These are phyloP conservation scores for Solanum aculeatissimum DNA, from an alignment of 305 asterid species.

Conservation along the genomic window DNA sequence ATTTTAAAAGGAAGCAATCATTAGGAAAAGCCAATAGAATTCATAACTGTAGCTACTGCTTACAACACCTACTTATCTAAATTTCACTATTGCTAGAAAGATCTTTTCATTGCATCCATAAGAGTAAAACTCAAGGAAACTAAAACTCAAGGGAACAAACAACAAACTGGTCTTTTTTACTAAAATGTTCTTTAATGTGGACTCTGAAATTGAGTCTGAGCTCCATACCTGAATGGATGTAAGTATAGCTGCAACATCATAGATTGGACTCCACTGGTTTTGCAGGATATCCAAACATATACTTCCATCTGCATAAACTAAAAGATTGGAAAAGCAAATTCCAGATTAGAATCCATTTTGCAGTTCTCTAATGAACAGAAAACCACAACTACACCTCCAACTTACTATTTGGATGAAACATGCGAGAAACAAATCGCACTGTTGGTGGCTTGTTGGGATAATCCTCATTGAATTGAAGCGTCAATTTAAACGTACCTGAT, in stretches of 20 bases:
- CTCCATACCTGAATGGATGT: constrained; percentile 48
- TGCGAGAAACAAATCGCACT: constrained; percentile 61
- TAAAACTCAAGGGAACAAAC: background rate
- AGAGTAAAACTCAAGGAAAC: background rate
- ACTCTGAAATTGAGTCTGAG: background rate
- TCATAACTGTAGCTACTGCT: background rate
- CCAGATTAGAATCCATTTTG: background rate
- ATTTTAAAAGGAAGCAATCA: background rate
- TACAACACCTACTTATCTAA: background rate
- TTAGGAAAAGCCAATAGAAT: background rate
- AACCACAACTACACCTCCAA: background rate
- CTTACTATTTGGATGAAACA: constrained; percentile 70
- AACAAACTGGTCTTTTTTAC: background rate
- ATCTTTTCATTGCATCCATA: background rate
- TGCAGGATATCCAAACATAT: constrained; percentile 74
- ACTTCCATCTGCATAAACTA: constrained; percentile 80
- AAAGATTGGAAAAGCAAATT: constrained; percentile 4
- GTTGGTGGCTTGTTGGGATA: constrained; percentile 64
- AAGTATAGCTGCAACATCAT: constrained; percentile 70
- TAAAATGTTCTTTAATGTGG: background rate
- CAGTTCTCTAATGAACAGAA: background rate
- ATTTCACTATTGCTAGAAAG: background rate
- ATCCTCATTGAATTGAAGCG: constrained; percentile 46
- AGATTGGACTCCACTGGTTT: constrained; percentile 76
- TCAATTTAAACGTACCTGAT: constrained; percentile 53